A percentile compares a stretch with the other conserved stretches of the same genome.
phyloP scores from a whole-genome alignment of 139 green algal species.

The Micromonas pusilla region DNA sequence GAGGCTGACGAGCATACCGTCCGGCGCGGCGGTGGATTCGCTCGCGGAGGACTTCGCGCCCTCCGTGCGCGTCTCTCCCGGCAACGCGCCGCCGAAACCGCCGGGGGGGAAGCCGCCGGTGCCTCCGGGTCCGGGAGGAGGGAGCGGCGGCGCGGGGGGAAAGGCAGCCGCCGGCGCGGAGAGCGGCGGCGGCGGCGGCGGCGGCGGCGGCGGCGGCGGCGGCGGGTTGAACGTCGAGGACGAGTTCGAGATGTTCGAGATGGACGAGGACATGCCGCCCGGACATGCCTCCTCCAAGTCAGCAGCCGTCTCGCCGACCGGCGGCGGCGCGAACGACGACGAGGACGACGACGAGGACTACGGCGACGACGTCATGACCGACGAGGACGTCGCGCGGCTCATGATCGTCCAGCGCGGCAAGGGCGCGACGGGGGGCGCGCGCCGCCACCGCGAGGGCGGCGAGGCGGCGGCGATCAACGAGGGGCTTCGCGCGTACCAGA shows the following conservation, averaged over 20 bases:
- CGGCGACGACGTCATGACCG: constrained; percentile 34
- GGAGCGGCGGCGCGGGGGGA: no score
- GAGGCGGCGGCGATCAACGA: constrained; percentile 67
- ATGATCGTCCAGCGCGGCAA: constrained; percentile 52
- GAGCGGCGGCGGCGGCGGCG: constrained; percentile 12
- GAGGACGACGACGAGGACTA: constrained; percentile 21
- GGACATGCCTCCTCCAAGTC: no score
- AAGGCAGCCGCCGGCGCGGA: background rate
- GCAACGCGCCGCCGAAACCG: no score
- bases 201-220: background rate
- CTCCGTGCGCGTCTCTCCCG: no score
- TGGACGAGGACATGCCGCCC: constrained; percentile 65
- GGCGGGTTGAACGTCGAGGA: constrained; percentile 17
- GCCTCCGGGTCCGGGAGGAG: no score
- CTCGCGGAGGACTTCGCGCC: no score
- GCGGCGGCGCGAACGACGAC: background rate
- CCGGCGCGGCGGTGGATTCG: no score
- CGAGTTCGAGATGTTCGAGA: constrained; percentile 47
- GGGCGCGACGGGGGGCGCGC: background rate
- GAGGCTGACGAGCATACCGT: no score
- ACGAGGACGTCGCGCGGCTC: constrained; percentile 48
- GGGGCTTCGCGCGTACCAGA: constrained; percentile 71
- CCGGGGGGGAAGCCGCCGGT: no score
- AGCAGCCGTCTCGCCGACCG: no score
- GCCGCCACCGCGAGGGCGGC: constrained; percentile 1